Conservation (phyloP, 345 rosid genomes). For the Cardamine chenopodiifolia region DNA sequence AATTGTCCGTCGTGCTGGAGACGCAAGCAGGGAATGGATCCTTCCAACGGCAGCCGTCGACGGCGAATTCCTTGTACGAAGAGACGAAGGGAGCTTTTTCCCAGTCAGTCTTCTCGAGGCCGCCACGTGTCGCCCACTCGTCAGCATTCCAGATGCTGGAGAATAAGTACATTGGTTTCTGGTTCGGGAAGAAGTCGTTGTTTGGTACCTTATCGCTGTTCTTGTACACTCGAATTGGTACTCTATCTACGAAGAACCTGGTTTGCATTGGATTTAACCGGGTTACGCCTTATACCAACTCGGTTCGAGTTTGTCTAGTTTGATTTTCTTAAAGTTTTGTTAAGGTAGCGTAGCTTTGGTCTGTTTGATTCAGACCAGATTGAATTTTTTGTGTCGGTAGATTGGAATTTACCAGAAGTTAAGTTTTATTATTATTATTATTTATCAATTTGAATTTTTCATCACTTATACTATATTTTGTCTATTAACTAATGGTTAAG, state of each 20-base stretch:
- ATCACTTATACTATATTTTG: background rate
- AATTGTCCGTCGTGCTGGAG: conserved; percentile 77
- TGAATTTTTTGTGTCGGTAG: background rate
- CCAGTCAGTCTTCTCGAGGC: conserved; percentile 95
- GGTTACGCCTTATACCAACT: background rate
- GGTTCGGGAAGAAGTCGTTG: conserved; percentile 88
- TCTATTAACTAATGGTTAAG: too few relatives aligned
- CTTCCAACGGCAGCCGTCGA: conserved; percentile 88
- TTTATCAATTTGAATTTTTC: background rate
- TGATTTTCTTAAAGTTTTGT: background rate
- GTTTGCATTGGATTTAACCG: conserved; percentile 12
- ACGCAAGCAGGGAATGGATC: conserved; percentile 91
- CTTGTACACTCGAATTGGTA: conserved; percentile 76
- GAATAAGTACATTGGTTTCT: conserved; percentile 94
- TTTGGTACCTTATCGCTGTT: conserved; percentile 68
- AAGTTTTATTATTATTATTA: background rate
- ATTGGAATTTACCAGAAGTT: background rate
- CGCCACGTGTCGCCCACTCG: conserved; percentile 97
- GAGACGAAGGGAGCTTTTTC: conserved; percentile 86
- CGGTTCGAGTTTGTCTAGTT: background rate
- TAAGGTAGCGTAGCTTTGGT: background rate
- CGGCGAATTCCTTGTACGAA: conserved; percentile 79
- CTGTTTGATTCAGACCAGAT: background rate
- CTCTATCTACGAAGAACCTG: conserved; percentile 83
- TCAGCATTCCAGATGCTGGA: conserved; percentile 99